Evolutionary conservation across 116 monocot genomes (phyloP).

Genomic region (Thalassia testudinum): DNA sequence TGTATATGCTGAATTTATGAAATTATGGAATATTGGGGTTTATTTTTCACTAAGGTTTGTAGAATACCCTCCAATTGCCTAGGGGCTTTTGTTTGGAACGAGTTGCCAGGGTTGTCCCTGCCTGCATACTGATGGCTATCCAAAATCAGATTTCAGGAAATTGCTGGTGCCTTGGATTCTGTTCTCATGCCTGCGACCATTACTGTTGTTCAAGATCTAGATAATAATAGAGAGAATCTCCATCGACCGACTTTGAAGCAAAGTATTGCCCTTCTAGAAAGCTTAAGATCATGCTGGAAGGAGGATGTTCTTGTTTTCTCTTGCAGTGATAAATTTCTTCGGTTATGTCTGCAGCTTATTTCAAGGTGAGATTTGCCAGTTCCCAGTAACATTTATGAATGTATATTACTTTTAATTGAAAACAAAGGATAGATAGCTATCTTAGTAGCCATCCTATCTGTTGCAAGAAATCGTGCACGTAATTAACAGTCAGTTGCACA

Average conservation of each 20-base stretch:
- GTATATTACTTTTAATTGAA: too few species aligned
- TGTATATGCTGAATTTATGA: constrained; percentile 69
- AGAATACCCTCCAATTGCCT: neutral
- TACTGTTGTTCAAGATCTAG: constrained; percentile 25
- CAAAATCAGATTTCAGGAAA: constrained; percentile 84
- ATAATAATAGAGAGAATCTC: constrained; percentile 16
- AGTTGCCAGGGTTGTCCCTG: neutral
- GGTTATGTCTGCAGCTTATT: constrained; percentile 79
- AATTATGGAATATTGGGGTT: constrained; percentile 86
- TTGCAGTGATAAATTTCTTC: constrained; percentile 82
- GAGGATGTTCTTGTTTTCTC: constrained; percentile 80
- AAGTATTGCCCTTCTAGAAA: constrained; percentile 58
- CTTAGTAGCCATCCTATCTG: neutral
- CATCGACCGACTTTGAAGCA: constrained; percentile 48
- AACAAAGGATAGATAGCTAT: too few species aligned
- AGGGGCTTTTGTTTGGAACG: neutral
- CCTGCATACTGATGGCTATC: constrained; percentile 3
- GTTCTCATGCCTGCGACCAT: constrained; percentile 32
- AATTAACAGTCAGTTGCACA: neutral
- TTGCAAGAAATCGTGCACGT: neutral
- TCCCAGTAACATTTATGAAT: too few species aligned
- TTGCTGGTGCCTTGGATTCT: constrained; percentile 85
- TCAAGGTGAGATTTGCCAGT: constrained; percentile 33
- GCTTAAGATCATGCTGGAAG: constrained; percentile 79
- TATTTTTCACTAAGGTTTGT: constrained; percentile 86